These are phyloP conservation scores for Boletus pseudopeckii DNA, from an alignment of 768 basidiomycete species.

Conservation along the genomic window DNA sequence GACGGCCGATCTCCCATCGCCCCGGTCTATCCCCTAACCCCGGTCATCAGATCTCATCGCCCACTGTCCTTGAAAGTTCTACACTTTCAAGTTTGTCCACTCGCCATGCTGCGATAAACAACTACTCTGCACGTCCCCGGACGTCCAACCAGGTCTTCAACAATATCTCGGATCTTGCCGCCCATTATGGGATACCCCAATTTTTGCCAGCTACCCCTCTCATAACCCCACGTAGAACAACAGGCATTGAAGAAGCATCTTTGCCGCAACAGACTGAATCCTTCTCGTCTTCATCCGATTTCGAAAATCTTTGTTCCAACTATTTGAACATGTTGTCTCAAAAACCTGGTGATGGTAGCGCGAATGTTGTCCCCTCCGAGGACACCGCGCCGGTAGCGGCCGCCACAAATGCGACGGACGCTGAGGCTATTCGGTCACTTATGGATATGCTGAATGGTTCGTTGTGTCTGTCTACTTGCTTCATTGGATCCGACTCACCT, in stretches of 20 bases:
- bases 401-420: constrained; percentile 20
- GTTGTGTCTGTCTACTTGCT: neutral
- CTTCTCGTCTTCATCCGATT: constrained; percentile 36
- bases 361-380: constrained; percentile 31
- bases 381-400: constrained; percentile 27
- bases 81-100: constrained; percentile 49
- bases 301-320: constrained; percentile 48
- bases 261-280: constrained; percentile 24
- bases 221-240: constrained; percentile 45
- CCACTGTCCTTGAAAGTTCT: constrained; percentile 46
- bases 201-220: constrained; percentile 66
- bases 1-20: constrained; percentile 38
- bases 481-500: neutral
- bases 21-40: constrained; percentile 35
- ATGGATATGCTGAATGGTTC: constrained; percentile 40
- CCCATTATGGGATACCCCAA: constrained; percentile 78
- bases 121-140: constrained; percentile 55
- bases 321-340: constrained; percentile 69
- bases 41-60: constrained; percentile 40
- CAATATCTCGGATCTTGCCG: constrained; percentile 63
- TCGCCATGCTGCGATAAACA: constrained; percentile 60
- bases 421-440: constrained; percentile 36
- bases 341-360: constrained; percentile 40
- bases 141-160: constrained; percentile 63
- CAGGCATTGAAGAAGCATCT: constrained; percentile 34